Percentiles rank a stretch among this genome's conserved stretches.
Conservation (phyloP, 2,329 filamentous ascomycete species). For the Huntiella abstrusa region DNA sequence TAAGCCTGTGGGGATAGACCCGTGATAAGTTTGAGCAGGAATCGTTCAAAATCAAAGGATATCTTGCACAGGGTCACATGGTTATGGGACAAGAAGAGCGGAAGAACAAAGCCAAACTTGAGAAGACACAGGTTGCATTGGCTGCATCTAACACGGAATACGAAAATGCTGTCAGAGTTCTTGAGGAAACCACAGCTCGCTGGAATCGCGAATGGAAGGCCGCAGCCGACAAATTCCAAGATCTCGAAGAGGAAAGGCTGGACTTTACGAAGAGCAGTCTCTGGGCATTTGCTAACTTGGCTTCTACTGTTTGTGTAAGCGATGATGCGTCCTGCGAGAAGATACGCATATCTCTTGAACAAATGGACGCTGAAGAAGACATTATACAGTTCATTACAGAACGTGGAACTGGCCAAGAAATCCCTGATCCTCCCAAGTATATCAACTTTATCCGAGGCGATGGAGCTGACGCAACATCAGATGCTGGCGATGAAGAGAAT, state of each 20-base stretch:
- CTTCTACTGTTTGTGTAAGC: conserved; percentile 92
- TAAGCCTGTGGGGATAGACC: conserved; percentile 31
- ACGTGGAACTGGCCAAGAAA: conserved; percentile 83
- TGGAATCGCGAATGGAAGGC: conserved; percentile 99
- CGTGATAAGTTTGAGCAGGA: conserved; percentile 94
- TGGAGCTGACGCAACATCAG: conserved; percentile 59
- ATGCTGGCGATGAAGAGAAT: conserved; percentile 65
- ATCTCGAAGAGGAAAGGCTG: conserved; percentile 87
- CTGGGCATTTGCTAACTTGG: conserved; percentile 95
- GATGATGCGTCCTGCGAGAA: conserved; percentile 96
- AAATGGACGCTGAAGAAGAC: conserved; percentile 93
- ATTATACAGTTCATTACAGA: conserved; percentile 79
- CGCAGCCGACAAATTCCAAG: conserved; percentile 96
- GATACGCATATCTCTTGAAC: conserved; percentile 78
- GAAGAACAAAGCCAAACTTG: conserved; percentile 95
- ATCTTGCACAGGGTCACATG: conserved; percentile 97
- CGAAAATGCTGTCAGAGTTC: conserved; percentile 73
- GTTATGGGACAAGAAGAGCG: conserved; percentile 99
- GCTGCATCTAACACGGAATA: conserved; percentile 85
- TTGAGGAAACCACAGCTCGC: conserved; percentile 84
- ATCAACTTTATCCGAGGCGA: conserved; percentile 97
- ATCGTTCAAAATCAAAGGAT: conserved; percentile 94
- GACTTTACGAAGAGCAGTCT: conserved; percentile 96
- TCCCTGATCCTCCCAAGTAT: conserved; percentile 89
- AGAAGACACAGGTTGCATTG: conserved; percentile 94